These are phyloP conservation scores for Neonectria hederae DNA, from an alignment of 2,329 filamentous ascomycete genomes.

Conservation along the genomic window DNA sequence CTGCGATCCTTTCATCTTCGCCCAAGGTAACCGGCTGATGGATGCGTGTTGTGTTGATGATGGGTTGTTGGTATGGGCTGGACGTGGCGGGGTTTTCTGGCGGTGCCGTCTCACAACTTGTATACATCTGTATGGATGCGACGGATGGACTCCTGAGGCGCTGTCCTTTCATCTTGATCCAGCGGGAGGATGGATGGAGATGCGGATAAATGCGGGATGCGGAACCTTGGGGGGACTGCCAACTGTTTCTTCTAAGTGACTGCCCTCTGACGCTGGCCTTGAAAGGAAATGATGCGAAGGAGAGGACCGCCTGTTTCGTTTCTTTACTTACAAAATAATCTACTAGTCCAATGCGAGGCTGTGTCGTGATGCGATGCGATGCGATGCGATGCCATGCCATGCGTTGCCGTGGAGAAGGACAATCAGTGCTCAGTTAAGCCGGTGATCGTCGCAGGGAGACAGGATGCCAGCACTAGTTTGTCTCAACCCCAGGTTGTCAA, in stretches of 20 bases:
- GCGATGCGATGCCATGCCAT: not conserved
- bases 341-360: not conserved
- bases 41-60: not conserved
- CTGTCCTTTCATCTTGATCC: constrained; percentile 6
- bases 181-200: not conserved
- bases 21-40: not conserved
- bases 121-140: not conserved
- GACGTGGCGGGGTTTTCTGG: not conserved
- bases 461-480: not conserved
- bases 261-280: not conserved
- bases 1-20: not conserved
- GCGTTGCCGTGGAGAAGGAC: not conserved
- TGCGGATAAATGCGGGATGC: not conserved
- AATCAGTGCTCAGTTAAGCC: not conserved
- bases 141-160: not conserved
- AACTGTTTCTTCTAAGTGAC: not conserved
- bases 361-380: not conserved
- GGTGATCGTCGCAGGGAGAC: not conserved
- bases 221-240: not conserved
- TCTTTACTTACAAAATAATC: too few relatives aligned
- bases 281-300: too few relatives aligned
- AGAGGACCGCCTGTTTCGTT: too few relatives aligned
- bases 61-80: not conserved
- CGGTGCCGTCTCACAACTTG: constrained; percentile 2
- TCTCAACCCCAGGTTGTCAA: not conserved